A percentile compares a stretch with the other conserved stretches of the same genome.
Evolutionary conservation across 805 yeast genomes (phyloP).

Genomic region (Candida montana): DNA sequence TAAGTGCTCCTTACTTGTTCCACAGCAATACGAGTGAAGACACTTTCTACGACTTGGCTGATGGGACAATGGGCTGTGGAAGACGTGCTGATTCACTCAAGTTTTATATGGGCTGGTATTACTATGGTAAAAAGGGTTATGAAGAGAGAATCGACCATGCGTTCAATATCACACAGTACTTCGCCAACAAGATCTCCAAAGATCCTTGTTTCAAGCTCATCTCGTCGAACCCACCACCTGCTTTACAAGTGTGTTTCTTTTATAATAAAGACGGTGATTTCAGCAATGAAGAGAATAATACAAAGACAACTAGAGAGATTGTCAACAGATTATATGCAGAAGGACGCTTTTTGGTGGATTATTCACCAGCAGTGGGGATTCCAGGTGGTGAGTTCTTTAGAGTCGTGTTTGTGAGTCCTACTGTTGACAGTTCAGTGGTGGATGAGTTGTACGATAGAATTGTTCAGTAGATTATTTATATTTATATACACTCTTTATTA

Average conservation of each 20-base stretch:
- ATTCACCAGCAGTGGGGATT: conserved; percentile 62
- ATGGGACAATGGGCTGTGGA: conserved; percentile 91
- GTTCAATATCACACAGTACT: conserved; percentile 55
- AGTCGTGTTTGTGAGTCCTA: conserved; percentile 76
- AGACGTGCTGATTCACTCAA: conserved; percentile 79
- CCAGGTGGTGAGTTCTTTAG: conserved; percentile 74
- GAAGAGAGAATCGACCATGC: conserved; percentile 69
- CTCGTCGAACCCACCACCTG: conserved; percentile 58
- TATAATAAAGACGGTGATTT: conserved; percentile 43
- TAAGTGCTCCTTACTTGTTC: conserved; percentile 76
- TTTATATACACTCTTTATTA: too few relatives aligned
- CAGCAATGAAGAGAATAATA: conserved; percentile 33
- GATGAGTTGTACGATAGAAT: conserved; percentile 41
- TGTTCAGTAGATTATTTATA: too few relatives aligned
- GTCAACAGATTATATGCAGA: conserved; percentile 52
- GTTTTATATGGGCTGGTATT: conserved; percentile 74
- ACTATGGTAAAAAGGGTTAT: conserved; percentile 68
- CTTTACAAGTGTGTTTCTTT: conserved; percentile 81
- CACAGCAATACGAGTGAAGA: conserved; percentile 51
- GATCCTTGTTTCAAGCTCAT: conserved; percentile 48
- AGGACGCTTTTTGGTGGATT: conserved; percentile 73
- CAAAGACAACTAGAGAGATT: conserved; percentile 55
- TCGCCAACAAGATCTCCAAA: conserved; percentile 39
- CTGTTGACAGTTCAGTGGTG: conserved; percentile 36
- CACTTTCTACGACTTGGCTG: conserved; percentile 68